Conservation (phyloP, 371 early-diverging fungal genomes). For the Basidiobolus meristosporus region DNA sequence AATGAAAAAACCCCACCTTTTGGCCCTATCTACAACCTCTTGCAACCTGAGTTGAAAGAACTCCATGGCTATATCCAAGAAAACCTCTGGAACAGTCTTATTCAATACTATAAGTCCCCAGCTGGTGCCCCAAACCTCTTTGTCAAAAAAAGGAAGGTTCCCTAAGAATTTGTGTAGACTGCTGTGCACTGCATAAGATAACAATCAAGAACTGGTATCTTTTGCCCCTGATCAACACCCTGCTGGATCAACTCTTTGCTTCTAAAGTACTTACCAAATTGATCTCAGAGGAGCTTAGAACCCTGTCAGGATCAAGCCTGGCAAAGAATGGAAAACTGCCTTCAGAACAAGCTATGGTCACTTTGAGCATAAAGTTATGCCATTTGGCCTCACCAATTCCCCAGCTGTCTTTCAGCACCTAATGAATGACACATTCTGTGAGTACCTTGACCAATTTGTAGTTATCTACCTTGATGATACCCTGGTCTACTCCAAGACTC, state of each 20-base stretch:
- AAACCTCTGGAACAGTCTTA: slow-evolving; percentile 5
- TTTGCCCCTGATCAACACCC: slow-evolving; percentile 13
- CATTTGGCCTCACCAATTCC: slow-evolving; percentile 22
- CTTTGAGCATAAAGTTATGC: slow-evolving; percentile 18
- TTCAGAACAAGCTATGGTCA: slow-evolving; percentile 15
- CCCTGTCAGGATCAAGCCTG: slow-evolving; percentile 5
- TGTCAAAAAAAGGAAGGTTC: slow-evolving; percentile 13
- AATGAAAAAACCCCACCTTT: no score
- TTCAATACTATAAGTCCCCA: slow-evolving; percentile 4
- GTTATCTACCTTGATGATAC: slow-evolving; percentile 34
- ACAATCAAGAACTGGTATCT: slow-evolving; percentile 10
- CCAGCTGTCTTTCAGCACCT: slow-evolving; percentile 19
- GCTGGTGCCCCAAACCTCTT: slow-evolving; percentile 29
- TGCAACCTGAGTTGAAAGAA: slow-evolving; percentile 7
- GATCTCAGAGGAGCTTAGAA: slow-evolving; percentile 14
- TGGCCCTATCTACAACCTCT: no score
- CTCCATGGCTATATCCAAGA: slow-evolving; percentile 10
- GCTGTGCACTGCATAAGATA: slow-evolving; percentile 2
- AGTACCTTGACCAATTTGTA: slow-evolving; percentile 14
- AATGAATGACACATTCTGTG: slow-evolving; percentile 13
- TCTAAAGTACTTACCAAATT: slow-evolving; percentile 10
- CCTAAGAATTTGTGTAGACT: slow-evolving; percentile 6
- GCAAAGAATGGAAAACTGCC: slow-evolving; percentile 11
- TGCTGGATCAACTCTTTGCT: slow-evolving; percentile 8
- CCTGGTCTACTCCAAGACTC: slow-evolving; percentile 19